A percentile compares a stretch with the other conserved stretches of the same genome.
phyloP scores from a whole-genome alignment of 805 yeast genomes.

The Saccharomycopsis sp. region DNA sequence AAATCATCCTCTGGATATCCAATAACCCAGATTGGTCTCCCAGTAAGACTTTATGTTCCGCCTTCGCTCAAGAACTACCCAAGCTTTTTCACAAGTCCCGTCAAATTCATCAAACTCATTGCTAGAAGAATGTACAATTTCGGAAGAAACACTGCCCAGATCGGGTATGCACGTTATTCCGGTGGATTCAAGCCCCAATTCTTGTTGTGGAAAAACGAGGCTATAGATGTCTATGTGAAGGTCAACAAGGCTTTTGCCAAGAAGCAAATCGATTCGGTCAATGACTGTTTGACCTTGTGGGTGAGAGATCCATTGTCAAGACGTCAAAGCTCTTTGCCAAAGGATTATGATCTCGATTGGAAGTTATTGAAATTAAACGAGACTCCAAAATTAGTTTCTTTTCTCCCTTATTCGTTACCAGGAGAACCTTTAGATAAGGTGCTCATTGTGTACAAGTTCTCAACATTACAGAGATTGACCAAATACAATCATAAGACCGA shows the following conservation, averaged over 20 bases:
- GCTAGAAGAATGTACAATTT: constrained; percentile 55
- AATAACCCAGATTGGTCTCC: constrained; percentile 13
- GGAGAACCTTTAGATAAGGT: constrained; percentile 47
- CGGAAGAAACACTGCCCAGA: constrained; percentile 62
- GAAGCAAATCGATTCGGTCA: constrained; percentile 41
- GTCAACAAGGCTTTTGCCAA: constrained; percentile 79
- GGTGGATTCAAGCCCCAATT: constrained; percentile 63
- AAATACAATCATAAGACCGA: constrained; percentile 40
- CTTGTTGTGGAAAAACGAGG: constrained; percentile 76
- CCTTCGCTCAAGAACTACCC: constrained; percentile 43
- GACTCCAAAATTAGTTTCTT: constrained; percentile 65
- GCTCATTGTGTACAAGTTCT: constrained; percentile 56
- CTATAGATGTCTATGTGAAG: constrained; percentile 67
- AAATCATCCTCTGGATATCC: background rate
- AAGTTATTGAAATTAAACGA: constrained; percentile 61
- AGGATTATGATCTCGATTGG: constrained; percentile 61
- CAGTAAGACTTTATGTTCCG: constrained; percentile 39
- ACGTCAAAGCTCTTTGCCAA: constrained; percentile 52
- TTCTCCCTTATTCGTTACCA: constrained; percentile 61
- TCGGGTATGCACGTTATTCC: constrained; percentile 63
- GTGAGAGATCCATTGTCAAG: constrained; percentile 51
- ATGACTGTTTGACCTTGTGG: constrained; percentile 49
- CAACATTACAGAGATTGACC: constrained; percentile 54
- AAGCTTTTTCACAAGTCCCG: constrained; percentile 36
- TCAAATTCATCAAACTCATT: constrained; percentile 37